Evolutionary conservation across 2,329 filamentous ascomycete species (phyloP), one percentile per base, ranked within the genome.

Genomic region (Xylaria sp.): DNA sequence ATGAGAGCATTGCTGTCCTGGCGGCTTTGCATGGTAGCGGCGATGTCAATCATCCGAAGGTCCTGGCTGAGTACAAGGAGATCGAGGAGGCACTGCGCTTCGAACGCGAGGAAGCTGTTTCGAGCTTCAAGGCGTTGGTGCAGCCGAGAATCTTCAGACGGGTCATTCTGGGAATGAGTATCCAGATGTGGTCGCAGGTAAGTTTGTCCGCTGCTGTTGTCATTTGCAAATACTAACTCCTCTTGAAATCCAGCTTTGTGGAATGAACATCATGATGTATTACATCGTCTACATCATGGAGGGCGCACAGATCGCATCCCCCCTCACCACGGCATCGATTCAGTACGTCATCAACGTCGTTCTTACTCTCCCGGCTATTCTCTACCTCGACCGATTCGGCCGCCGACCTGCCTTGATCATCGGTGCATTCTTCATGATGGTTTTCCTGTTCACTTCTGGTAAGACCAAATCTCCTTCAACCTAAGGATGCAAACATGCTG

Each of bases 321-420:
- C 82, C 2, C 76, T 87, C 6, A 74, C 84, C n/a, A 83, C 83
- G 1, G 80, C 83, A 0, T 81, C 81, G 0, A 84, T 87, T 19
- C 83, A 86, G 67, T 87, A 86, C 66, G 78, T 87, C 59, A 84
- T 88, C 71, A 87, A 87, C 66, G 82, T 86, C 0, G 74, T 75
- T 13, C 74, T 85, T 62, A 86, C 85, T 0, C 71, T 86, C 1
- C 82, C 84, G 0, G 83, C 83, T 11, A 83, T 87, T 37, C 58
- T 85, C 9, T 86, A 79, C 68, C 77, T 87, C 52, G 85, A 88
- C 69, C 78, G 74, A 62, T 77, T 81, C 64, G 83, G 84, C 48
- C 82, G 85, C 7, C 81, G 85, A 0, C 80, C 79, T 0, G 75
- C 83, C 0, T 74, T 87, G 8, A 76, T 87, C 1, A 61, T 79